Conservation (phyloP, 139 green algal genomes). For the Gonium pectorale region DNA sequence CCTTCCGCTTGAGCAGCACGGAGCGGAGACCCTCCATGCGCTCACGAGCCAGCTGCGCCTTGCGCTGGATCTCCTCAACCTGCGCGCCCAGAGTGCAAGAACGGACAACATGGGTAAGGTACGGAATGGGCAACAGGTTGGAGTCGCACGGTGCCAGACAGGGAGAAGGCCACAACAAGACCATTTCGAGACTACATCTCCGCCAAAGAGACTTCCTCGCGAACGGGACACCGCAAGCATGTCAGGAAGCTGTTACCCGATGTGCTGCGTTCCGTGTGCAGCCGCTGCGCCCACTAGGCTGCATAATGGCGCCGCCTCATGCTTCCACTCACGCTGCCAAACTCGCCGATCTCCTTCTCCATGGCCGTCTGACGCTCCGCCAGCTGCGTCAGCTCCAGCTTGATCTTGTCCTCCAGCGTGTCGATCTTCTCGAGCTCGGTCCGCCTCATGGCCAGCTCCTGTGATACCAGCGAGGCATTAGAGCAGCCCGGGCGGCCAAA, state of each 20-base stretch:
- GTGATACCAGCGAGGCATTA: background rate
- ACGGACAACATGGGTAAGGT: no score
- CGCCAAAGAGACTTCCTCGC: no score
- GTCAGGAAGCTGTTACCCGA: no score
- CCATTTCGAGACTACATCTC: no score
- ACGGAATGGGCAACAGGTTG: no score
- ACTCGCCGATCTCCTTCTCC: conserved; percentile 47
- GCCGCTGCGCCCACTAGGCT: no score
- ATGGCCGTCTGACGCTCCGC: conserved; percentile 56
- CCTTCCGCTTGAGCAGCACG: conserved; percentile 55
- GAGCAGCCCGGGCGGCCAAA: background rate
- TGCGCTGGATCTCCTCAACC: conserved; percentile 44
- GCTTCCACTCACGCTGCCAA: conserved; percentile 53
- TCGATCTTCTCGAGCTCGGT: conserved; percentile 66
- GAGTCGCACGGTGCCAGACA: no score
- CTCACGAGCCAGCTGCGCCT: conserved; percentile 45
- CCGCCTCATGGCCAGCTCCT: conserved; percentile 58
- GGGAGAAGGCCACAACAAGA: no score
- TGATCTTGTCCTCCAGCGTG: conserved; percentile 68
- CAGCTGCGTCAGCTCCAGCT: conserved; percentile 60
- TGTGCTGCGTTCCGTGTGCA: no score
- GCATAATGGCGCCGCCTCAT: no score
- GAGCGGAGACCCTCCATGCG: conserved; percentile 47
- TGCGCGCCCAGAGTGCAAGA: background rate
- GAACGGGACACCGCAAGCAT: no score